A percentile compares a stretch with the other conserved stretches of the same genome.
These are phyloP conservation scores for Pulveroboletus sp. DNA, from an alignment of 768 basidiomycete genomes.

Conservation along the genomic window DNA sequence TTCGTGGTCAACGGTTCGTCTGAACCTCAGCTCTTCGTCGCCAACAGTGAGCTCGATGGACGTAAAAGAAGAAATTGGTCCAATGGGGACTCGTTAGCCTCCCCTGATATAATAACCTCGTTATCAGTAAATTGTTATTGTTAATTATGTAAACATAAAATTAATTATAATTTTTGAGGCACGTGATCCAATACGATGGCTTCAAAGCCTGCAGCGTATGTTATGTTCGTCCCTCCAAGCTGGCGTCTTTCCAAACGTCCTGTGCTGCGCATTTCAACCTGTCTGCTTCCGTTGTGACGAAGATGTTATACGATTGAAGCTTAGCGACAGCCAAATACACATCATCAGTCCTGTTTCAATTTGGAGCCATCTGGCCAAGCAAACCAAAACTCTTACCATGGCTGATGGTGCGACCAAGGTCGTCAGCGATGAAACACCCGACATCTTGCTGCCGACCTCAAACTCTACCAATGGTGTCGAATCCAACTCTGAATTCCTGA, in stretches of 20 bases:
- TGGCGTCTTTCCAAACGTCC: neutral
- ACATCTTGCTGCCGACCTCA: neutral
- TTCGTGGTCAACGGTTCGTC: constrained; percentile 13
- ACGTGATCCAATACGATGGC: neutral
- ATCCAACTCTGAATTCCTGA: constrained; percentile 31
- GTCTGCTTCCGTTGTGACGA: neutral
- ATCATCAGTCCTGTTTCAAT: constrained; percentile 6
- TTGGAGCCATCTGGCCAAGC: neutral
- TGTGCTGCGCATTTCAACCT: neutral
- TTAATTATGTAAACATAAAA: constrained; percentile 12
- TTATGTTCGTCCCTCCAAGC: too few species aligned
- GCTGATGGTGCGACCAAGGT: constrained; percentile 1
- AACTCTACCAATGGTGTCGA: constrained; percentile 7
- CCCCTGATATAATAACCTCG: constrained; percentile 19
- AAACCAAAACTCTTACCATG: constrained; percentile 16
- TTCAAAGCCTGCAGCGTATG: too few species aligned
- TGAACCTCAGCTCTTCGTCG: constrained; percentile 14
- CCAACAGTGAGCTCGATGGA: constrained; percentile 26
- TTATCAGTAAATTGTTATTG: constrained; percentile 12
- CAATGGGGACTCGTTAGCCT: constrained; percentile 22
- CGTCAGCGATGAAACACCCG: neutral
- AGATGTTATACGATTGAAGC: too few species aligned
- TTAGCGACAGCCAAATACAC: constrained; percentile 10
- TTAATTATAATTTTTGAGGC: neutral
- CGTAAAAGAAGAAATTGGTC: constrained; percentile 29